These are phyloP conservation scores for Rhamnella rubrinervis DNA, from an alignment of 331 rosid genomes.

Conservation along the genomic window DNA sequence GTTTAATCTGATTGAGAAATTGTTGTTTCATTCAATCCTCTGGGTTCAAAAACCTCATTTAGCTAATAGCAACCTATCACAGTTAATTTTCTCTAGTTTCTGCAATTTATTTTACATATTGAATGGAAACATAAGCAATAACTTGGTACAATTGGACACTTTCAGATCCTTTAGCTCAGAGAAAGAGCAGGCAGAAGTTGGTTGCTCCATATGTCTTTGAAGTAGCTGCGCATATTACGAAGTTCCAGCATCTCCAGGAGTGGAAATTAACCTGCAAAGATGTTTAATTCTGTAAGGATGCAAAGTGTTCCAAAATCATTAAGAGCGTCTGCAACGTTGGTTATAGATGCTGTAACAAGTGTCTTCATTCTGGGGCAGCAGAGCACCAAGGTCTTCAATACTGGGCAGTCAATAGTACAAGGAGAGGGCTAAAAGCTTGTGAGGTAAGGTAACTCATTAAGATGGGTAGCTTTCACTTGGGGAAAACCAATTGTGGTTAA, in stretches of 20 bases:
- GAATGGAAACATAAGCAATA: conserved; percentile 16
- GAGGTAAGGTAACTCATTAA: not conserved
- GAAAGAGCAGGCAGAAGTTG: conserved; percentile 17
- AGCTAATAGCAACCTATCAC: not conserved
- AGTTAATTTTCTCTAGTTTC: not conserved
- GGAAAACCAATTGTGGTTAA: not conserved
- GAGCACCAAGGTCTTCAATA: not conserved
- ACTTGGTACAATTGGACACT: conserved; percentile 5
- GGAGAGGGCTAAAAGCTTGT: not conserved
- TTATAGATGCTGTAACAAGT: not conserved
- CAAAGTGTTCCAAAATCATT: too few relatives aligned
- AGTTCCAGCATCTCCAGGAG: not conserved
- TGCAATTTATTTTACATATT: conserved; percentile 15
- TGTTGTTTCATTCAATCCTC: too few relatives aligned
- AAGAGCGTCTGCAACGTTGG: too few relatives aligned
- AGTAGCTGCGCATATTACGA: not conserved
- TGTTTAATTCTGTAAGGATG: too few relatives aligned
- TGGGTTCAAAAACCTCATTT: conserved; percentile 27
- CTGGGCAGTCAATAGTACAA: not conserved
- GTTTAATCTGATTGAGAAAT: conserved; percentile 4
- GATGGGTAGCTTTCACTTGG: not conserved
- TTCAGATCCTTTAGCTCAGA: conserved; percentile 6
- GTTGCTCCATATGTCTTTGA: not conserved
- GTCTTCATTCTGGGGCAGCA: not conserved
- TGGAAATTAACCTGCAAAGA: not conserved